phyloP scores from a whole-genome alignment of 2,329 filamentous ascomycete genomes.

The Hypoxylon sp. region DNA sequence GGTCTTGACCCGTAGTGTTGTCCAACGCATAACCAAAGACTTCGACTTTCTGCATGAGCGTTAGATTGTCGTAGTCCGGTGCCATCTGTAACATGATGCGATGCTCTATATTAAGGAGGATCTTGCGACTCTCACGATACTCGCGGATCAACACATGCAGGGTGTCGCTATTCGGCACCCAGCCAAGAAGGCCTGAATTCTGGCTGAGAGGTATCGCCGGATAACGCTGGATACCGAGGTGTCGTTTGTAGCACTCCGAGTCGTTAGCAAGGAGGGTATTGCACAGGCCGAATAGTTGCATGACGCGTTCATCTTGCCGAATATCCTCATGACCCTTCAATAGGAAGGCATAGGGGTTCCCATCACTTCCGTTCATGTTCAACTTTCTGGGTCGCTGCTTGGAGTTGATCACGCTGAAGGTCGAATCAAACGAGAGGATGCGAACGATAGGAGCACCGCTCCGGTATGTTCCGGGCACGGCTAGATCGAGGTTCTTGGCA shows the following conservation, averaged over 20 bases:
- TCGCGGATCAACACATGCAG: conserved; percentile 96
- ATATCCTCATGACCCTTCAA: conserved; percentile 99
- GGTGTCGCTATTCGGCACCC: conserved; percentile 98
- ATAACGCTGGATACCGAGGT: conserved; percentile 96
- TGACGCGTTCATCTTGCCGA: conserved; percentile 97
- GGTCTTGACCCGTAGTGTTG: conserved; percentile 98
- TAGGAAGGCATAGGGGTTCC: conserved; percentile 86
- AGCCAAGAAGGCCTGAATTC: conserved; percentile 93
- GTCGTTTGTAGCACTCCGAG: conserved; percentile 95
- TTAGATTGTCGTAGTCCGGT: conserved; percentile 97
- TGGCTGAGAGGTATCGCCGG: conserved; percentile 97
- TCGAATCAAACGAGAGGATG: conserved; percentile 91
- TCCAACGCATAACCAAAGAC: conserved; percentile 99
- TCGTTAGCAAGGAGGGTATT: conserved; percentile 96
- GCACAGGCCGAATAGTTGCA: conserved; percentile 98
- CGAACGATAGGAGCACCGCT: conserved; percentile 83
- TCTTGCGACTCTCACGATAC: conserved; percentile 97
- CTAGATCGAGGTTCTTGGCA: conserved; percentile 88
- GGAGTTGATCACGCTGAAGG: conserved; percentile 92
- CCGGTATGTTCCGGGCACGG: conserved; percentile 94
- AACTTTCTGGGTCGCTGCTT: conserved; percentile 96
- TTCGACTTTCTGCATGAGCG: conserved; percentile 99
- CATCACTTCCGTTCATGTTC: conserved; percentile 89
- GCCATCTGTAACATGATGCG: conserved; percentile 99
- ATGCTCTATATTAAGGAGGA: conserved; percentile 98